phyloP scores from a whole-genome alignment of 495 filamentous ascomycete genomes.

The Terfezia claveryi region DNA sequence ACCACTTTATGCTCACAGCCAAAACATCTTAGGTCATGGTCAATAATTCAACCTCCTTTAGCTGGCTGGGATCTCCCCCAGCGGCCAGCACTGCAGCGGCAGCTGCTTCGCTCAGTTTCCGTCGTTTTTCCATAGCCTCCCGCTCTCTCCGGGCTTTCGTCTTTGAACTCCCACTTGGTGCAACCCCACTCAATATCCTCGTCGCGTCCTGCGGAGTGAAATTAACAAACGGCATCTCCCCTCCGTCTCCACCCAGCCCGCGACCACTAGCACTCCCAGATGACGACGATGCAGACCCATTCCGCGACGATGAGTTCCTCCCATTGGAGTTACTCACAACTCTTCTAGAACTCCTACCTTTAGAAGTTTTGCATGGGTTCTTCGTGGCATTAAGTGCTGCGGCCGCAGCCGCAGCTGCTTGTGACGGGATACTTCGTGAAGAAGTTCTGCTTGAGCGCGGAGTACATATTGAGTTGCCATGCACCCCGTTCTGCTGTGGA shows the following conservation, averaged over 20 bases:
- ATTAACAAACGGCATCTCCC: conserved; percentile 61
- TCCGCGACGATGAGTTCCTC: background rate
- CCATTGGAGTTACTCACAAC: background rate
- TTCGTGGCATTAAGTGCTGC: background rate
- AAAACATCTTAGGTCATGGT: conserved; percentile 16
- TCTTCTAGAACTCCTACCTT: background rate
- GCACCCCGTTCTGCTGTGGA: no score
- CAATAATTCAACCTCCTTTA: conserved; percentile 16
- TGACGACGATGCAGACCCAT: background rate
- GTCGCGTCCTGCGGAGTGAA: conserved; percentile 65
- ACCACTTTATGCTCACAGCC: no score
- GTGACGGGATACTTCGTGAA: background rate
- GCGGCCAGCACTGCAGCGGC: conserved; percentile 50
- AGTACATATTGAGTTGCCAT: no score
- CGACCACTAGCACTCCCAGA: background rate
- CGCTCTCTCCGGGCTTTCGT: conserved; percentile 79
- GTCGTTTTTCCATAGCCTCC: conserved; percentile 57
- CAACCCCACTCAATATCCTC: conserved; percentile 72
- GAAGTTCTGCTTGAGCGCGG: background rate
- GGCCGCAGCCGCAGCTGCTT: background rate
- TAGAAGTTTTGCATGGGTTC: background rate
- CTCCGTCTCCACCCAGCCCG: conserved; percentile 6
- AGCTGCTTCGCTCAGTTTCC: conserved; percentile 53
- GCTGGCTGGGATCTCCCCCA: conserved; percentile 40
- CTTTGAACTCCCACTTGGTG: conserved; percentile 74